Evolutionary conservation across 768 basidiomycete species (phyloP).

Genomic region (Pleurotus salmoneostramineus): DNA sequence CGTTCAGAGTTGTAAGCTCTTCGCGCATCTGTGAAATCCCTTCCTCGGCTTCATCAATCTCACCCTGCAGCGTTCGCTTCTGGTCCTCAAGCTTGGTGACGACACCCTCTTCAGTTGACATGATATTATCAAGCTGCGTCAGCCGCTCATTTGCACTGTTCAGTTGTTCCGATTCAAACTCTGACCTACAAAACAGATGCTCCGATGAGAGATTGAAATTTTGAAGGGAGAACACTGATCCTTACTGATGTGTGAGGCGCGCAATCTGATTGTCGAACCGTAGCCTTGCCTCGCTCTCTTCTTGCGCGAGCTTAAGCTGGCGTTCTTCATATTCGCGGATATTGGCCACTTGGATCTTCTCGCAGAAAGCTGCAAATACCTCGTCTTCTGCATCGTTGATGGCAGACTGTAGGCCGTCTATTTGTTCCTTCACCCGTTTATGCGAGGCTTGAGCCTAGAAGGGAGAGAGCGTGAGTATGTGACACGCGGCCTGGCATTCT

Average conservation of each 20-base stretch:
- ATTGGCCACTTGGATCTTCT: constrained; percentile 68
- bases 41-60: constrained; percentile 56
- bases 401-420: constrained; percentile 47
- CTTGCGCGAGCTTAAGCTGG: constrained; percentile 83
- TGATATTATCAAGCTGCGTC: constrained; percentile 44
- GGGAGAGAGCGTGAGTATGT: not conserved
- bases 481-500: not conserved
- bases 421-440: constrained; percentile 46
- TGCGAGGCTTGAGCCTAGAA: constrained; percentile 52
- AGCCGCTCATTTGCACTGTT: constrained; percentile 62
- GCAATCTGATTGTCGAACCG: constrained; percentile 85
- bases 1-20: constrained; percentile 58
- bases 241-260: constrained; percentile 78
- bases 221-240: not conserved
- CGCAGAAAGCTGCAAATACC: constrained; percentile 77
- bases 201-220: not conserved
- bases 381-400: constrained; percentile 79
- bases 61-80: constrained; percentile 48
- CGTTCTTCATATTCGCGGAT: constrained; percentile 94
- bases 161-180: constrained; percentile 81
- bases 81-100: constrained; percentile 51
- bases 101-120: constrained; percentile 48
- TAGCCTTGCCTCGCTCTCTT: constrained; percentile 80
- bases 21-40: constrained; percentile 54
- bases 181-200: constrained; percentile 43